Evolutionary conservation across 2,329 filamentous ascomycete genomes (phyloP), one percentile per base, ranked within the genome.

Genomic region (Chaetomium olivaceum): DNA sequence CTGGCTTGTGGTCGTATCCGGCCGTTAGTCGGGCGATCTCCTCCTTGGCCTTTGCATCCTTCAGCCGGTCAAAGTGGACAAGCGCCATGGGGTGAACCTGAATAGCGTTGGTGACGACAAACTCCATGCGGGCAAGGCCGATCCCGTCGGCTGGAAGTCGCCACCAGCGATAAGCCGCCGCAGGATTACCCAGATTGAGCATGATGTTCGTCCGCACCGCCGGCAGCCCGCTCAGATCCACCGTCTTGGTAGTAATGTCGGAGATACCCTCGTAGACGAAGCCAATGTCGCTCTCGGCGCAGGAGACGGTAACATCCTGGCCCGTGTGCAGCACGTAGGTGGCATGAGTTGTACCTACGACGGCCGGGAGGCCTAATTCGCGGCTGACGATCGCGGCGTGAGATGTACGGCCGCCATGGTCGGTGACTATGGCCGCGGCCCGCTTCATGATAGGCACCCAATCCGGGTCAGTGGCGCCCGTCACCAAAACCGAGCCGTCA

Each of bases 351-450:
- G 76, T 76, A 21, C 77, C 77, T 0, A 79, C 77, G 5, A 79
- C 70, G 1, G 76, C 77, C 4, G 77, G 77, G 5, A 79, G 68
- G 4, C 77, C 76, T 1, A 79, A 70, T 54, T 79, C 77, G 4
- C 77, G 76, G 68, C 77, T 79, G 58, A 79, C 76, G 50, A 79
- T 78, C n/a, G 77, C 77, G 16, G 77, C 77, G 63, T 79, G 77
- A 4, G 77, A 79, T 6, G 77, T 78, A 8, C 74, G 69, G 1
- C 80, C 72, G 65, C 81, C 63, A 67, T 77, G 61, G 75, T 79
- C 76, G 0, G 76, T 77, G 68, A 78, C 69, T 46, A 79, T 77
- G 25, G 76, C 77, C 1, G 71, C 72, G 0, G 77, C 76, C 2
- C 72, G 72, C 69, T 77, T 77, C 77, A 79, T 79, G 11, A 78